These are phyloP conservation scores for Backusella liffmaniae DNA, from an alignment of 192 early-diverging fungal genomes.

Conservation along the genomic window DNA sequence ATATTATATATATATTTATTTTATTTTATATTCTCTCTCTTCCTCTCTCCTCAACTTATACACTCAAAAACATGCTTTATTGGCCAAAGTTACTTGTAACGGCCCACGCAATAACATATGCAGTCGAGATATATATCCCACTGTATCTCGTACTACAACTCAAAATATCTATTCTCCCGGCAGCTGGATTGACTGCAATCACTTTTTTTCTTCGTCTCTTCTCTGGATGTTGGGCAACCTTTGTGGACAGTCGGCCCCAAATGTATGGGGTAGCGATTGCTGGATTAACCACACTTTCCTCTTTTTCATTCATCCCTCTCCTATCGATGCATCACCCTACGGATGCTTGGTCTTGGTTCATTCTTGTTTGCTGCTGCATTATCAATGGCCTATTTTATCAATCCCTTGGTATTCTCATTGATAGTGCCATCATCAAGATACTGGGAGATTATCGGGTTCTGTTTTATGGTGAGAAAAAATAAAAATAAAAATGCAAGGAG, in stretches of 20 bases:
- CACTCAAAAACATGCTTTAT: not conserved
- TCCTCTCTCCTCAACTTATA: not conserved
- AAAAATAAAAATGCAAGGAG: not conserved
- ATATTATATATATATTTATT: not conserved
- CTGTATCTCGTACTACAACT: not conserved
- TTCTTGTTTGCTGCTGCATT: constrained; percentile 1
- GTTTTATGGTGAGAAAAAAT: constrained; percentile 25
- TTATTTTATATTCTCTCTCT: not conserved
- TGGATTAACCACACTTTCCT: not conserved
- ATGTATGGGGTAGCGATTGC: not conserved
- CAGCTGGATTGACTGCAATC: not conserved
- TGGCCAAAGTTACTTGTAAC: constrained; percentile 13
- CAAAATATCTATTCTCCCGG: not conserved
- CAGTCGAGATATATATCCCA: constrained; percentile 6
- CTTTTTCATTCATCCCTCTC: not conserved
- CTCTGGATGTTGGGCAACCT: not conserved
- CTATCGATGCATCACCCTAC: not conserved
- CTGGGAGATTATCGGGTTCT: constrained; percentile 28
- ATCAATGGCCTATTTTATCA: constrained; percentile 28
- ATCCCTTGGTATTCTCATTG: constrained; percentile 15
- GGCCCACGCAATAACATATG: constrained; percentile 6
- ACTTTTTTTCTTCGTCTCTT: not conserved
- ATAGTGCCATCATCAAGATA: constrained; percentile 23
- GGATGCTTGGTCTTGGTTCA: not conserved
- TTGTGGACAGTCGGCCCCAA: constrained; percentile 3